Conservation (phyloP, 2,329 filamentous ascomycete species). For the Cladophialophora bantiana region DNA sequence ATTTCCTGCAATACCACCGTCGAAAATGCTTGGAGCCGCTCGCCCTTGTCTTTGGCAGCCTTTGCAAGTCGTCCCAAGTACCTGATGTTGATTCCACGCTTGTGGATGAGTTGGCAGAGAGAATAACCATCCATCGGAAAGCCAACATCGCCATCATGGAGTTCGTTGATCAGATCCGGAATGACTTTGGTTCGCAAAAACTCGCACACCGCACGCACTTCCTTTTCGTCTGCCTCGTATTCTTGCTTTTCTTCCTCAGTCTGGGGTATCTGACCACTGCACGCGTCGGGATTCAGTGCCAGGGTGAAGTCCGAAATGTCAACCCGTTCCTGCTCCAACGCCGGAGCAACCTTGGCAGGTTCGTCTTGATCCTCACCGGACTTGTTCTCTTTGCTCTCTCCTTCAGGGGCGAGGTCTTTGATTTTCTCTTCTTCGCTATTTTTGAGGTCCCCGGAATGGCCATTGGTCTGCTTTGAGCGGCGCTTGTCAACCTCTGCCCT, state of each 20-base stretch:
- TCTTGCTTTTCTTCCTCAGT: conserved; percentile 88
- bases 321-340: conserved; percentile 69
- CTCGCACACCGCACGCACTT: conserved; percentile 82
- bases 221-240: conserved; percentile 81
- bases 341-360: conserved; percentile 43
- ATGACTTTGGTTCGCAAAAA: conserved; percentile 79
- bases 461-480: conserved; percentile 53
- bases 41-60: conserved; percentile 70
- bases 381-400: conserved; percentile 52
- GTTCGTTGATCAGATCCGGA: conserved; percentile 82
- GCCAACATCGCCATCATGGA: conserved; percentile 90
- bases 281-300: conserved; percentile 91
- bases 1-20: conserved; percentile 87
- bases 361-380: conserved; percentile 49
- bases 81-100: conserved; percentile 94
- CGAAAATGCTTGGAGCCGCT: conserved; percentile 77
- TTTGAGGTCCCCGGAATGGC: conserved; percentile 47
- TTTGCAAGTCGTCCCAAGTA: conserved; percentile 88
- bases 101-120: conserved; percentile 85
- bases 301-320: conserved; percentile 89
- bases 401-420: conserved; percentile 42
- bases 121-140: conserved; percentile 99
- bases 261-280: conserved; percentile 89
- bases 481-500: conserved; percentile 76
- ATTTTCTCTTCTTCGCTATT: conserved; percentile 36